phyloP scores from a whole-genome alignment of 148 eudicot species.

The Silene latifolia region DNA sequence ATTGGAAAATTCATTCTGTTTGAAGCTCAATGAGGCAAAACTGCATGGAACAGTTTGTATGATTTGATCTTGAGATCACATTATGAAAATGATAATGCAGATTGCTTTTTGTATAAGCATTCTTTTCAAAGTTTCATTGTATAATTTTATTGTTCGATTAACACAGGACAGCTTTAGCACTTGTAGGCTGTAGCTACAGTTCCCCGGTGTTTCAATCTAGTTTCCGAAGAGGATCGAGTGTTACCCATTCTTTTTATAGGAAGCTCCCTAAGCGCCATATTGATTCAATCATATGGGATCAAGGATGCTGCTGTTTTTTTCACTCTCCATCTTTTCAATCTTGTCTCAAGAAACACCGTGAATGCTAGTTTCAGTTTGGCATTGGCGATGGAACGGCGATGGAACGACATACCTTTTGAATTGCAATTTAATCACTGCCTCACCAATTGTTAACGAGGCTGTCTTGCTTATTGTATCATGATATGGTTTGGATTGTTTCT shows the following conservation, averaged over 20 bases:
- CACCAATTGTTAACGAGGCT: constrained; percentile 2
- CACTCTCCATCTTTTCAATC: constrained; percentile 16
- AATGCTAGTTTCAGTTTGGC: constrained; percentile 18
- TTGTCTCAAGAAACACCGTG: constrained; percentile 19
- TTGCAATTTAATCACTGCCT: constrained; percentile 11
- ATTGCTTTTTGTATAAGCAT: neutral
- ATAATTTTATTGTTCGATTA: constrained; percentile 1
- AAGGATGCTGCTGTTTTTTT: constrained; percentile 23
- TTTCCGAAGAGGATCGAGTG: constrained; percentile 17
- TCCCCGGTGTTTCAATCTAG: constrained; percentile 8
- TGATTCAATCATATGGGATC: constrained; percentile 18
- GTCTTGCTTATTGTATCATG: neutral
- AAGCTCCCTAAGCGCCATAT: constrained; percentile 17
- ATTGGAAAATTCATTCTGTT: no score
- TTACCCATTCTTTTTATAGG: constrained; percentile 14
- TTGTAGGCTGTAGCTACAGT: constrained; percentile 16
- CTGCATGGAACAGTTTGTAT: no score
- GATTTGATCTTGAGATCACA: neutral
- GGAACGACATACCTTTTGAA: constrained; percentile 6
- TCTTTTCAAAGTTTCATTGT: neutral
- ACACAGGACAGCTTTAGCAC: constrained; percentile 21
- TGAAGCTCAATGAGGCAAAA: no score
- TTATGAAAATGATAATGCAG: neutral
- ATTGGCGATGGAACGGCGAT: constrained; percentile 15
- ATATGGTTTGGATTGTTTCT: constrained; percentile 3